Conservation (phyloP, 169 alveolate genomes). For the Cardiosporidium cionae region DNA sequence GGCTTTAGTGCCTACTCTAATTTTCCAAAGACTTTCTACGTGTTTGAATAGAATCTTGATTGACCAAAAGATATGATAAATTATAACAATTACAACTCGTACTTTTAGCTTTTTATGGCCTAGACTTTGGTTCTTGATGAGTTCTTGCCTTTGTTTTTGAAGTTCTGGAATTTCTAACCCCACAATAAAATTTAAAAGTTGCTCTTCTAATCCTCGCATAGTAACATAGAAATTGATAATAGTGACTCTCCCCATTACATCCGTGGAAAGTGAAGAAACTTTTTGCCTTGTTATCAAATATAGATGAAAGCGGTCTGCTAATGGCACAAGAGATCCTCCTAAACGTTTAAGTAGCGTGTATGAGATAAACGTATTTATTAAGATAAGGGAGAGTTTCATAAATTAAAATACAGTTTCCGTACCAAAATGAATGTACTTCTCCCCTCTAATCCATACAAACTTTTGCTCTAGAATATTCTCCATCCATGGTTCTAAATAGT, state of each 20-base stretch:
- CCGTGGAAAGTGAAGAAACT: conserved; percentile 86
- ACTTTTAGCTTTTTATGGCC: conserved; percentile 70
- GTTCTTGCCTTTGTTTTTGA: conserved; percentile 74
- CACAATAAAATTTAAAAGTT: conserved; percentile 82
- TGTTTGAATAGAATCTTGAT: no score
- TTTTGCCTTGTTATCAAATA: conserved; percentile 83
- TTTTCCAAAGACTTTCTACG: no score
- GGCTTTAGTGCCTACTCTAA: no score
- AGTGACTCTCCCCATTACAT: conserved; percentile 82
- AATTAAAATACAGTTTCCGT: background rate
- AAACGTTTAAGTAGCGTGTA: background rate
- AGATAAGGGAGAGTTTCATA: conserved; percentile 24
- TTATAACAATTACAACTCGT: no score
- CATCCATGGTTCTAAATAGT: conserved; percentile 86
- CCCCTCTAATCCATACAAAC: conserved; percentile 66
- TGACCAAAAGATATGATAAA: no score
- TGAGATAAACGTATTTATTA: background rate
- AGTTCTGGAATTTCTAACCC: conserved; percentile 83
- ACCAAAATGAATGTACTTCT: conserved; percentile 52
- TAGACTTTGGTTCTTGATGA: conserved; percentile 77
- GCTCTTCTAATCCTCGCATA: conserved; percentile 79
- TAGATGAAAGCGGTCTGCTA: conserved; percentile 62
- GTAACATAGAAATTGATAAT: conserved; percentile 80
- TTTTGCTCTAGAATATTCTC: conserved; percentile 83
- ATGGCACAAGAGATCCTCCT: conserved; percentile 55